A percentile compares a stretch with the other conserved stretches of the same genome.
phyloP scores from a whole-genome alignment of 345 rosid species.

The Eucalyptus cloeziana region DNA sequence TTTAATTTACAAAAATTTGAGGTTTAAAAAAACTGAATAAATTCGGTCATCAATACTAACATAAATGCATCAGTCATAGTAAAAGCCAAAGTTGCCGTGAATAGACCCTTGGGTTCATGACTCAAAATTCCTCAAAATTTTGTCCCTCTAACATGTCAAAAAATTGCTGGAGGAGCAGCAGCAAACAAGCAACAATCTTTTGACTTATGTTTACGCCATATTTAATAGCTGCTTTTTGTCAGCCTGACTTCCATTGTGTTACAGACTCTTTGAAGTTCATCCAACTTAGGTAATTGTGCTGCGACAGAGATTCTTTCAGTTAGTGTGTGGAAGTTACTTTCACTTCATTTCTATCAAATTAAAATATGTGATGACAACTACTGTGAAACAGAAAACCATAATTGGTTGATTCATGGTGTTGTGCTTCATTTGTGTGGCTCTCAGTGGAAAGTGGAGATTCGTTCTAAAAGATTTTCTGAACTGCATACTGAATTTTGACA shows the following conservation, averaged over 20 bases:
- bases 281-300: not conserved
- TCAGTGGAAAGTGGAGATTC: not conserved
- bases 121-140: not conserved
- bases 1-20: not conserved
- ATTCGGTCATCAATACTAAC: not conserved
- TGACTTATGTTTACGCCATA: not conserved
- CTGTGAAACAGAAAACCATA: not conserved
- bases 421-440: not conserved
- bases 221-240: not conserved
- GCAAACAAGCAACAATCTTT: not conserved
- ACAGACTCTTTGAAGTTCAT: not conserved
- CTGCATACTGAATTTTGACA: not conserved
- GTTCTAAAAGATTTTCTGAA: not conserved
- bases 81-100: not conserved
- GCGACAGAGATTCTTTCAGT: not conserved
- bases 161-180: not conserved
- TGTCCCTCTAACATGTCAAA: not conserved
- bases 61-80: not conserved
- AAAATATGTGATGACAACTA: not conserved
- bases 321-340: not conserved
- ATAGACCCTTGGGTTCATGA: not conserved
- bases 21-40: not conserved
- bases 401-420: not conserved
- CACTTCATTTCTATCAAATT: not conserved
- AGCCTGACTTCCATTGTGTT: not conserved